Conservation (phyloP, 202 grass and related monocot species). For the Tripidium arundinaceum region DNA sequence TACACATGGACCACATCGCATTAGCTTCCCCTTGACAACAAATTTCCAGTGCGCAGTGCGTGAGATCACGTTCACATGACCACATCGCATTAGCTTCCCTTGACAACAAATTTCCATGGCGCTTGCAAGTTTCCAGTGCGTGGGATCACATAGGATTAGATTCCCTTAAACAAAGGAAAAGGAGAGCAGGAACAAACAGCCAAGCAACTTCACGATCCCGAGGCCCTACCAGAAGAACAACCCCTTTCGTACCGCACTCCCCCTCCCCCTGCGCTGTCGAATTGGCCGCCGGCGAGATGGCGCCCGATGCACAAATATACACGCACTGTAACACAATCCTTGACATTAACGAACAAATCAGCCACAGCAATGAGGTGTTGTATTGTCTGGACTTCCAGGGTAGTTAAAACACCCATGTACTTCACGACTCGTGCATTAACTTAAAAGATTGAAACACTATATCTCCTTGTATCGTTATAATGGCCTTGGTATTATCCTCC, state of each 20-base stretch:
- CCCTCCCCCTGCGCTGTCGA: not conserved
- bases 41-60: no score
- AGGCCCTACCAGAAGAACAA: no score
- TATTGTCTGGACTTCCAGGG: slow-evolving; percentile 5
- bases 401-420: not conserved
- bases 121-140: not conserved
- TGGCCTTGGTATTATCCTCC: not conserved
- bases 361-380: not conserved
- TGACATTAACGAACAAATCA: slow-evolving; percentile 12
- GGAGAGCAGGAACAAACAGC: not conserved
- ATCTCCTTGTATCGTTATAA: no score
- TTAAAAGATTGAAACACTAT: no score
- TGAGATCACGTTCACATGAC: no score
- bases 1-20: no score
- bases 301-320: not conserved
- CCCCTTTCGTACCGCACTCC: no score
- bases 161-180: not conserved
- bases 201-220: no score
- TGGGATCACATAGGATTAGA: not conserved
- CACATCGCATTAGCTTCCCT: no score
- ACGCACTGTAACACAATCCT: not conserved
- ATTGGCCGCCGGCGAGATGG: slow-evolving; percentile 25
- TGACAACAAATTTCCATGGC: no score
- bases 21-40: no score
- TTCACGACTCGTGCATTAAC: not conserved